A percentile compares a stretch with the other conserved stretches of the same genome.
phyloP scores from a whole-genome alignment of 1,139 yeast genomes.

The Hansenula lynferdii region DNA sequence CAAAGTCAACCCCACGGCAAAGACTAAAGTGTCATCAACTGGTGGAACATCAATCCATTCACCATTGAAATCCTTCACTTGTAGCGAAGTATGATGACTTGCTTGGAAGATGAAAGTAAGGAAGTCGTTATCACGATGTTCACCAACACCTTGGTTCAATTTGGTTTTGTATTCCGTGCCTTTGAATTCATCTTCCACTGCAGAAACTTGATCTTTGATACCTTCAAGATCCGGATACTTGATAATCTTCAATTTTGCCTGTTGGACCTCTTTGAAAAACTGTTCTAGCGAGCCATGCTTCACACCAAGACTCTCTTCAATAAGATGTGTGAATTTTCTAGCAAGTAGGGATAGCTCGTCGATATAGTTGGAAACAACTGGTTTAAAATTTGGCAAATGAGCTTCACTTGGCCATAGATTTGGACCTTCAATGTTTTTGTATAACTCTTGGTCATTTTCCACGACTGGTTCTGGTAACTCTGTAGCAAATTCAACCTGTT shows the following conservation, averaged over 20 bases:
- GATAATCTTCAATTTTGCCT: slow-evolving; percentile 49
- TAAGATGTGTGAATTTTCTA: slow-evolving; percentile 37
- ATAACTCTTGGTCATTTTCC: slow-evolving; percentile 39
- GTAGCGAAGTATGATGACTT: slow-evolving; percentile 46
- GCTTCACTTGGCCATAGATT: slow-evolving; percentile 52
- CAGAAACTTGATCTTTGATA: slow-evolving; percentile 6
- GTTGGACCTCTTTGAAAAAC: slow-evolving; percentile 48
- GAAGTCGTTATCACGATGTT: slow-evolving; percentile 67
- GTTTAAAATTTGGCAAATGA: slow-evolving; percentile 46
- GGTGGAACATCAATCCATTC: slow-evolving; percentile 55
- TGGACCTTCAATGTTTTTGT: slow-evolving; percentile 61
- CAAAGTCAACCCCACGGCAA: slow-evolving; percentile 50
- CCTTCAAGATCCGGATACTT: slow-evolving; percentile 41
- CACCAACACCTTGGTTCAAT: slow-evolving; percentile 60
- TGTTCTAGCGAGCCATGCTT: slow-evolving; percentile 38
- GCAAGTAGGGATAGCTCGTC: slow-evolving; percentile 43
- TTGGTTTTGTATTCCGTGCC: slow-evolving; percentile 16
- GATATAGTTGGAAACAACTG: slow-evolving; percentile 40
- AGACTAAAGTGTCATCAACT: slow-evolving; percentile 39
- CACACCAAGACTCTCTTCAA: slow-evolving; percentile 52
- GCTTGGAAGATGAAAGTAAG: slow-evolving; percentile 60
- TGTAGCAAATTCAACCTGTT: slow-evolving; percentile 64
- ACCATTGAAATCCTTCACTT: slow-evolving; percentile 60
- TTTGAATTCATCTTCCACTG: slow-evolving; percentile 19
- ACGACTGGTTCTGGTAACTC: slow-evolving; percentile 45